These are phyloP conservation scores for Fraxinus xanthoxyloides DNA, from an alignment of 305 asterid species.

Conservation along the genomic window DNA sequence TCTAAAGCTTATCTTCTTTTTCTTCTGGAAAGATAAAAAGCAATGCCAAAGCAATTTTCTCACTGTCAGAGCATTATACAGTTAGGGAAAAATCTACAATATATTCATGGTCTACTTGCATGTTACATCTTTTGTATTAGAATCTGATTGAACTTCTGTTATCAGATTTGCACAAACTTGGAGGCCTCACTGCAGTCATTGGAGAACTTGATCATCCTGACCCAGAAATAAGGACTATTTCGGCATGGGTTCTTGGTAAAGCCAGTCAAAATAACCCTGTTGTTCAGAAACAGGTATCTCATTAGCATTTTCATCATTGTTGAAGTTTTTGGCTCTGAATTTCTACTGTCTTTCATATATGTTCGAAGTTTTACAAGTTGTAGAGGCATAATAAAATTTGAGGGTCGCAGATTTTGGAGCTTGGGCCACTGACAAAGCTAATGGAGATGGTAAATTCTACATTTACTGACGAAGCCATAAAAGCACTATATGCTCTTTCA, in stretches of 20 bases:
- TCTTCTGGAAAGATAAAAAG: constrained; percentile 1
- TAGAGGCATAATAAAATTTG: constrained; percentile 22
- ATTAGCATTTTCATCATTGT: background rate
- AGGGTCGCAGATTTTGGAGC: constrained; percentile 61
- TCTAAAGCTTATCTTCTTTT: background rate
- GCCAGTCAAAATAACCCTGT: constrained; percentile 80
- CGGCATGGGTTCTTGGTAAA: constrained; percentile 83
- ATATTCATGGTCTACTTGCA: background rate
- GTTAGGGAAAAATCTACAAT: background rate
- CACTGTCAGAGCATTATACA: background rate
- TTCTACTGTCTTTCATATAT: background rate
- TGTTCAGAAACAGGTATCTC: constrained; percentile 75
- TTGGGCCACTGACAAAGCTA: constrained; percentile 54
- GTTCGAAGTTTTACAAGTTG: constrained; percentile 12
- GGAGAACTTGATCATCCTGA: constrained; percentile 49
- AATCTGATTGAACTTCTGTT: constrained; percentile 14
- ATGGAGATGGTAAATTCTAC: constrained; percentile 61
- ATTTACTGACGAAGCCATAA: constrained; percentile 64
- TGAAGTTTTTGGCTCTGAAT: background rate
- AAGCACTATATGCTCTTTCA: constrained; percentile 77
- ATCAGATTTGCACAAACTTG: constrained; percentile 72
- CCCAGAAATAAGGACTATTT: constrained; percentile 50
- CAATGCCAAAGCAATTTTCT: background rate
- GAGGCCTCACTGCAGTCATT: constrained; percentile 57
- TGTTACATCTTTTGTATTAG: background rate